Evolutionary conservation across 768 basidiomycete genomes (phyloP).

Genomic region (Pleurotus cornucopiae): DNA sequence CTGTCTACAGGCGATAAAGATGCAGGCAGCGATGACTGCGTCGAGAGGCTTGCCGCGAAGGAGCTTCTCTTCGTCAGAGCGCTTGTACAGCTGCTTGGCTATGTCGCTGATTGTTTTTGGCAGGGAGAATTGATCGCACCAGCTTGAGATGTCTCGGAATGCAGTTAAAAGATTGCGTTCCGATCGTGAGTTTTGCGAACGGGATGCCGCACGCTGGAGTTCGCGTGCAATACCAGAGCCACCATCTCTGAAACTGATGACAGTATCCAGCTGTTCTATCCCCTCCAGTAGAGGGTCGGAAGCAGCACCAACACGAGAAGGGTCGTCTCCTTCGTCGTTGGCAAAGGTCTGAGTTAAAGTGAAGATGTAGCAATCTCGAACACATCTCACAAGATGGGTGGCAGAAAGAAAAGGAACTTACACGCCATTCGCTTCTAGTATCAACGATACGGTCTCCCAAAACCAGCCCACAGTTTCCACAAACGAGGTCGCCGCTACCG

Average conservation of each 20-base stretch:
- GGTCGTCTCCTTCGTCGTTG: conserved; percentile 98
- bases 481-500: conserved; percentile 95
- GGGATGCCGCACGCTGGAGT: conserved; percentile 87
- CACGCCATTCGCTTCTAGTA: conserved; percentile 97
- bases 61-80: conserved; percentile 92
- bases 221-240: conserved; percentile 89
- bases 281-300: conserved; percentile 92
- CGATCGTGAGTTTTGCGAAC: conserved; percentile 71
- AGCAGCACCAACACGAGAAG: conserved; percentile 98
- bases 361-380: conserved; percentile 14
- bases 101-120: conserved; percentile 93
- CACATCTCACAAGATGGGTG: conserved; percentile 11
- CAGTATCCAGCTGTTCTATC: conserved; percentile 90
- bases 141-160: conserved; percentile 86
- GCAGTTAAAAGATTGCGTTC: conserved; percentile 85
- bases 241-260: conserved; percentile 94
- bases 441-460: conserved; percentile 96
- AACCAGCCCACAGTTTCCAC: conserved; percentile 89
- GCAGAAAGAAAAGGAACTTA: conserved; percentile 39
- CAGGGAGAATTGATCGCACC: conserved; percentile 94
- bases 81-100: conserved; percentile 96
- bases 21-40: conserved; percentile 94
- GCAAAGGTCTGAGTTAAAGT: conserved; percentile 78
- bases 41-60: conserved; percentile 88
- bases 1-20: conserved; percentile 95